Evolutionary conservation across 192 early-diverging fungal species (phyloP).

Genomic region (Entomortierella chlamydospora): DNA sequence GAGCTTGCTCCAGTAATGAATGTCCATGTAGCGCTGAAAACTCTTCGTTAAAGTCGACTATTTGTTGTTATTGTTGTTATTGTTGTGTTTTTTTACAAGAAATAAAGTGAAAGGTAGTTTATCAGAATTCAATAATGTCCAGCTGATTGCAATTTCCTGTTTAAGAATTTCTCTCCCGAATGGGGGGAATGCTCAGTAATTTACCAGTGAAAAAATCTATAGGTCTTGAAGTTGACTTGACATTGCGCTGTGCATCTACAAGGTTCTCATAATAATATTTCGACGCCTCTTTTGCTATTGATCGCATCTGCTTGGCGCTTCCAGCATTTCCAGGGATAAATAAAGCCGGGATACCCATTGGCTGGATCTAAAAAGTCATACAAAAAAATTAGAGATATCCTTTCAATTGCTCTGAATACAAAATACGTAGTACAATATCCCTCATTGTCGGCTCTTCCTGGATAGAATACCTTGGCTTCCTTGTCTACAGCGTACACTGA

Average conservation of each 20-base stretch:
- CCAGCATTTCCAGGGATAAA: constrained; percentile 98
- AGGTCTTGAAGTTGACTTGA: constrained; percentile 46
- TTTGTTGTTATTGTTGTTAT: constrained; percentile 16
- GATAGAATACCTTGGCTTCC: constrained; percentile 66
- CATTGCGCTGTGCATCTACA: constrained; percentile 37
- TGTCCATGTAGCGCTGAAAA: constrained; percentile 91
- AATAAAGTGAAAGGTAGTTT: too few species aligned
- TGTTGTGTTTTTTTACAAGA: too few species aligned
- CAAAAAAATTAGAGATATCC: background rate
- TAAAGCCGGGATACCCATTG: constrained; percentile 85
- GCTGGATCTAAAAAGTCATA: constrained; percentile 52
- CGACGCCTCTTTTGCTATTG: constrained; percentile 81
- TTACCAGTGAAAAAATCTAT: constrained; percentile 73
- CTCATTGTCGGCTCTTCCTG: too few species aligned
- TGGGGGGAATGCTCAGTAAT: background rate
- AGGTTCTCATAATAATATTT: constrained; percentile 68
- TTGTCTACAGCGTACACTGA: constrained; percentile 67
- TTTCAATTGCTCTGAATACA: too few species aligned
- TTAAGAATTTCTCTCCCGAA: too few species aligned
- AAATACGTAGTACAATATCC: too few species aligned
- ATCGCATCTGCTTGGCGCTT: constrained; percentile 90
- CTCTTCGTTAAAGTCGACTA: constrained; percentile 90
- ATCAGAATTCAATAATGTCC: too few species aligned
- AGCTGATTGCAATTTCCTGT: too few species aligned
- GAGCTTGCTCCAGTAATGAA: constrained; percentile 86